Percentiles rank a stretch among this genome's conserved stretches.
These are phyloP conservation scores for Macrolepiota fuliginosa DNA, from an alignment of 768 basidiomycete species.

Conservation along the genomic window DNA sequence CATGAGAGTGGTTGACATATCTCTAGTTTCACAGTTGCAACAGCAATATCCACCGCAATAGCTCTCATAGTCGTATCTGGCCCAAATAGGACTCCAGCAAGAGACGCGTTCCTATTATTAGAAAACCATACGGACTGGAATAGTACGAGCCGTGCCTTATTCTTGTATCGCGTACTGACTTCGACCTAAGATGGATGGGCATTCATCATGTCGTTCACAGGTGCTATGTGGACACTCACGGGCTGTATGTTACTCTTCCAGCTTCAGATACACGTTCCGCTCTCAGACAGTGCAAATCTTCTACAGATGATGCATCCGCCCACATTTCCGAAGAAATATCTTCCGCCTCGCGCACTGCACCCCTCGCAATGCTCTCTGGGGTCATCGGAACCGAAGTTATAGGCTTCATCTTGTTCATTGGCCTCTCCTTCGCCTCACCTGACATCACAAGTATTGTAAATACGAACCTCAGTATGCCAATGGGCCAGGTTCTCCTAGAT, in stretches of 20 bases:
- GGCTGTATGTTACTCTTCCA: conserved; percentile 42
- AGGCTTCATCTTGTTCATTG: conserved; percentile 53
- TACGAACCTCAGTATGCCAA: conserved; percentile 47
- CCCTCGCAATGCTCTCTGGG: conserved; percentile 56
- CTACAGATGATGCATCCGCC: conserved; percentile 59
- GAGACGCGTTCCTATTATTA: conserved; percentile 55
- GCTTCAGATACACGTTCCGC: background rate
- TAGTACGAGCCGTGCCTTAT: conserved; percentile 28
- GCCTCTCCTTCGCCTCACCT: conserved; percentile 53
- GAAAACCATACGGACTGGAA: conserved; percentile 67
- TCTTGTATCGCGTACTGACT: background rate
- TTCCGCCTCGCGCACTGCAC: conserved; percentile 51
- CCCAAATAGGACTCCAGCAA: conserved; percentile 47
- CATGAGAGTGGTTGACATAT: background rate
- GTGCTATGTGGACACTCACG: conserved; percentile 66
- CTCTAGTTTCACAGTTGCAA: conserved; percentile 38
- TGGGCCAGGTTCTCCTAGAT: conserved; percentile 59
- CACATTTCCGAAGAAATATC: conserved; percentile 65
- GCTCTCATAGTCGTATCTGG: conserved; percentile 48
- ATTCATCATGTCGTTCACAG: conserved; percentile 58
- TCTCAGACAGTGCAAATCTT: background rate
- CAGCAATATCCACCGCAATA: conserved; percentile 54
- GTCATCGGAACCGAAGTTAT: conserved; percentile 49
- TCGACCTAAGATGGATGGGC: conserved; percentile 51
- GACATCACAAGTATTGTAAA: conserved; percentile 46